These are phyloP conservation scores for Trapa bicornis DNA, from an alignment of 345 rosid genomes.

Conservation along the genomic window DNA sequence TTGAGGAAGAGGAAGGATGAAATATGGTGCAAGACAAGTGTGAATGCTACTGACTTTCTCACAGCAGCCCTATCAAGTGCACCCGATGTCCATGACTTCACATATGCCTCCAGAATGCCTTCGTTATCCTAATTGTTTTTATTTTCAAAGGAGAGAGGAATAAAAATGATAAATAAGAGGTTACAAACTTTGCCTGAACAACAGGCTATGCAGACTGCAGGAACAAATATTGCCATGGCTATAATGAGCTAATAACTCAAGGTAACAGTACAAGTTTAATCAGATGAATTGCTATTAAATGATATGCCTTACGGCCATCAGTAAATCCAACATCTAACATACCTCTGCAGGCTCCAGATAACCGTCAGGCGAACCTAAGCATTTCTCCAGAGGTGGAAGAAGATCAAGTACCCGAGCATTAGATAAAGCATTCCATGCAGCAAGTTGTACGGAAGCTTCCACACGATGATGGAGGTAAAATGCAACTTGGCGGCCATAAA, in stretches of 20 bases:
- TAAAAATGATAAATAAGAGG: background rate
- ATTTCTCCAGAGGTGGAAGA: conserved; percentile 60
- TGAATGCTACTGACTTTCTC: conserved; percentile 49
- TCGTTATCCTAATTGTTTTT: conserved; percentile 46
- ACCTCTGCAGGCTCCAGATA: conserved; percentile 84
- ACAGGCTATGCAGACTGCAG: background rate
- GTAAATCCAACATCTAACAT: background rate
- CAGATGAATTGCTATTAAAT: background rate
- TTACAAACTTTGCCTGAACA: background rate
- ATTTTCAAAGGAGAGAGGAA: background rate
- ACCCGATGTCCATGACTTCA: conserved; percentile 66
- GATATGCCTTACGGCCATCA: background rate
- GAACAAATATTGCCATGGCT: background rate
- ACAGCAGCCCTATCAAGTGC: conserved; percentile 62
- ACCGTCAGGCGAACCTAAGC: conserved; percentile 53
- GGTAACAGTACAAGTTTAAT: background rate
- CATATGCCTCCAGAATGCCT: conserved; percentile 55
- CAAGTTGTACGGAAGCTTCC: conserved; percentile 53
- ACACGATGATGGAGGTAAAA: conserved; percentile 52
- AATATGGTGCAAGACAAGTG: conserved; percentile 53
- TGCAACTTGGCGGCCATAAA: conserved; percentile 70
- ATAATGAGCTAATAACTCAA: background rate
- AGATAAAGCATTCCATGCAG: conserved; percentile 59
- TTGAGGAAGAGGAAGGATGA: conserved; percentile 43
- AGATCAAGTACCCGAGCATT: conserved; percentile 68